Evolutionary conservation across 352 stramenopile genomes (phyloP).

Genomic region (Blastocystis sp.): DNA sequence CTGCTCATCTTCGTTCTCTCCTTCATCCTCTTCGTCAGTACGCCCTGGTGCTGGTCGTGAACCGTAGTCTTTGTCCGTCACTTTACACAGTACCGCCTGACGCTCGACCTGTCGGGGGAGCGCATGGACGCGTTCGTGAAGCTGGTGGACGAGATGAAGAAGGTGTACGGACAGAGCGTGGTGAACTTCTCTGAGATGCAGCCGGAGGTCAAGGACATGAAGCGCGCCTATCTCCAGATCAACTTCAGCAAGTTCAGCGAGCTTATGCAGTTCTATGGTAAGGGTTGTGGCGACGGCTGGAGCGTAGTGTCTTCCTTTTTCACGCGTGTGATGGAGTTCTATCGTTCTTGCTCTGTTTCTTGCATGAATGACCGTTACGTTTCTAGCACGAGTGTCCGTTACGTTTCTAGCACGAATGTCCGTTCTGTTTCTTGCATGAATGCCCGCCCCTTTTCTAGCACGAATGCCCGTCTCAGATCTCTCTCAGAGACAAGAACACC

Average conservation of each 20-base stretch:
- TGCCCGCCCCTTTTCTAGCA: too few species aligned
- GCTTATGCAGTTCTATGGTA: background rate
- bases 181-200: slow-evolving; percentile 3
- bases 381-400: too few species aligned
- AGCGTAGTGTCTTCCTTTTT: background rate
- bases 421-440: too few species aligned
- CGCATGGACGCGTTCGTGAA: background rate
- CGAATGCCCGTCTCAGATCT: too few species aligned
- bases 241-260: slow-evolving; percentile 26
- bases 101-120: background rate
- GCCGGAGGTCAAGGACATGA: background rate
- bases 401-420: too few species aligned
- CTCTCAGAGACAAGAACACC: too few species aligned
- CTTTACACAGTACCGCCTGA: background rate
- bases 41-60: background rate
- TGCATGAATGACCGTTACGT: too few species aligned
- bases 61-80: background rate
- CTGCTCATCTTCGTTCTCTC: slow-evolving; percentile 29
- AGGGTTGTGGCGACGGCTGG: background rate
- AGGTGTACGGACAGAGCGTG: background rate
- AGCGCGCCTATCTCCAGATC: background rate
- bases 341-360: background rate
- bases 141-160: slow-evolving; percentile 1
- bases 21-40: background rate
- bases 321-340: background rate